These are phyloP conservation scores for Torrubiellomyces zombiae DNA, from an alignment of 2,329 filamentous ascomycete genomes.

Conservation along the genomic window DNA sequence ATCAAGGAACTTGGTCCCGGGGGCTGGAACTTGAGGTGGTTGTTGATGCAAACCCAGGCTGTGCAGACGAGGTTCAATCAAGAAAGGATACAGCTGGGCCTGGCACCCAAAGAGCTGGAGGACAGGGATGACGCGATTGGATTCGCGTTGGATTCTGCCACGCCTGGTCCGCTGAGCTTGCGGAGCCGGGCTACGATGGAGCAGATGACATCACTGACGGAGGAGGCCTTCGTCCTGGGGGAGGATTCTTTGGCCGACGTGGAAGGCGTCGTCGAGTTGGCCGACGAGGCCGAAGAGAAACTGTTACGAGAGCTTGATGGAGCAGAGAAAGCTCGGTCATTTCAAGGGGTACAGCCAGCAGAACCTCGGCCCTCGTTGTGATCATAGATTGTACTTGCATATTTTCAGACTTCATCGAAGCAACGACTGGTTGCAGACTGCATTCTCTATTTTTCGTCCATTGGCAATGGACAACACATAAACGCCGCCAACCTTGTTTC, in stretches of 20 bases:
- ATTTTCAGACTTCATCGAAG: no score
- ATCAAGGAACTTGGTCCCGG: slow-evolving; percentile 76
- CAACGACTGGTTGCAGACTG: no score
- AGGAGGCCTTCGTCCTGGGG: slow-evolving; percentile 30
- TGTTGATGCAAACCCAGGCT: slow-evolving; percentile 60
- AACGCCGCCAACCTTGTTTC: no score
- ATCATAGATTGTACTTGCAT: no score
- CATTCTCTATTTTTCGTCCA: no score
- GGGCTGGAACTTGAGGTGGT: slow-evolving; percentile 82
- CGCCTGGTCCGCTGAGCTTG: slow-evolving; percentile 20
- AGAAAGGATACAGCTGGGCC: slow-evolving; percentile 48
- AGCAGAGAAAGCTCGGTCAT: slow-evolving; percentile 7
- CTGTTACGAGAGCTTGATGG: slow-evolving; percentile 17
- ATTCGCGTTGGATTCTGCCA: slow-evolving; percentile 24
- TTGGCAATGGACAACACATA: no score
- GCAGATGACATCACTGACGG: slow-evolving; percentile 21
- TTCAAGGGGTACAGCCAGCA: slow-evolving; percentile 4
- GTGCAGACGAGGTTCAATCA: slow-evolving; percentile 49
- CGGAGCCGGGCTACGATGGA: slow-evolving; percentile 20
- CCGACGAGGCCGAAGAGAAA: slow-evolving; percentile 19
- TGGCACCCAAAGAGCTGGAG: slow-evolving; percentile 26
- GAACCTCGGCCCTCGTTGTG: no score
- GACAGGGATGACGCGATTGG: slow-evolving; percentile 21
- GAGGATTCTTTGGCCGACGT: slow-evolving; percentile 20
- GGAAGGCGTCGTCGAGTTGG: slow-evolving; percentile 21